Conservation (phyloP, 148 eudicot species). For the Persicaria maculosa region DNA sequence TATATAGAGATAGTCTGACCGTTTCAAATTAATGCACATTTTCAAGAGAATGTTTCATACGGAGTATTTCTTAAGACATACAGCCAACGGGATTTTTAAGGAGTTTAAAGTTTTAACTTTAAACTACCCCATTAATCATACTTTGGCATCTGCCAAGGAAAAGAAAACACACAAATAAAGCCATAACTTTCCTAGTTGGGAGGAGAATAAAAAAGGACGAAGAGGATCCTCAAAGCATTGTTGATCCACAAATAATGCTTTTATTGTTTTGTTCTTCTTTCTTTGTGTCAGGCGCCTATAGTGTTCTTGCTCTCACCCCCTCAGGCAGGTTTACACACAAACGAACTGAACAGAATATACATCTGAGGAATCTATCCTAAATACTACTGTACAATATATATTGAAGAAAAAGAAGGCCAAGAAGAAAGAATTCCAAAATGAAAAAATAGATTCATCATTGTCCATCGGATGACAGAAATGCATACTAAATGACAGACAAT, state of each 20-base stretch:
- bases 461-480: background rate
- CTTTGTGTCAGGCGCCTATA: background rate
- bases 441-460: background rate
- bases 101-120: too few species aligned
- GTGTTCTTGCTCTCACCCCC: background rate
- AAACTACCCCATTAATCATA: background rate
- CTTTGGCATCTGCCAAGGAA: background rate
- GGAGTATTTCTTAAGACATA: background rate
- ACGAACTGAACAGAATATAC: background rate
- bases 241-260: background rate
- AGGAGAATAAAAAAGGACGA: background rate
- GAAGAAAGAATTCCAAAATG: background rate
- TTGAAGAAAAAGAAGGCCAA: background rate
- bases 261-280: background rate
- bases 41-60: background rate
- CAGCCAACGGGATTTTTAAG: background rate
- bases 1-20: background rate
- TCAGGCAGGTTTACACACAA: background rate
- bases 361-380: background rate
- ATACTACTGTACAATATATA: background rate
- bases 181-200: background rate
- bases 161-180: background rate
- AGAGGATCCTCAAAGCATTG: background rate
- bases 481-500: too few species aligned
- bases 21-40: background rate